Evolutionary conservation across 257 asterid genomes (phyloP), one percentile per base, ranked within the genome.

Genomic region (Haberlea rhodopensis): DNA sequence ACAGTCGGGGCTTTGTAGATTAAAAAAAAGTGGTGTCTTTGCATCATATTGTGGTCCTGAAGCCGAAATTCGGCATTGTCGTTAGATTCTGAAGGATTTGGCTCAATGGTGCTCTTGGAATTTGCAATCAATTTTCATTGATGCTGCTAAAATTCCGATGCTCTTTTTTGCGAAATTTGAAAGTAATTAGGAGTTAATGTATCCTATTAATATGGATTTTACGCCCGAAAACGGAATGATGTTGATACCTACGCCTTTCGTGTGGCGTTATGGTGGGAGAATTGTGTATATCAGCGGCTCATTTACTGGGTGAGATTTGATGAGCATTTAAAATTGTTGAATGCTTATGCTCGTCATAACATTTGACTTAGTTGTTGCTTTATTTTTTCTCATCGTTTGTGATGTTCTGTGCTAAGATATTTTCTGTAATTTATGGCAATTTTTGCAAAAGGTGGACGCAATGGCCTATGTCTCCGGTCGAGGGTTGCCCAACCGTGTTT

Each of bases 241-340:
- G 69, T 72, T 86, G 81, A 78, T 88, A 49, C 90, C 96, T 0
- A 80, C 86, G 16, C 81, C 91, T 43, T 88, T 90, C 46, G 89
- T 82, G 53, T 90, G 97, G 97, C 95, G 89, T 66, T 75, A 90
- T 73, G 97, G 96, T 37, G 97, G 97, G 16, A 83, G 91, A 70
- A 72, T 76, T 72, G 97, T 90, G 77, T 80, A 55, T 64, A 76
- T 90, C 69, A 77, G 84, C 75, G 95, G 95, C 75, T 76, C 97
- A 1, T 90, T 90, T 65, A 90, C 95, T 8, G 95, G 97, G 97
- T 90, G 71, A 74, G 81, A 69, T 46, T 60, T 68, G 25, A 45
- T 68, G 62, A 53, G 62, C 52, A 29, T 65, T 68, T 22, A 49
- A 52, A 28, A 26, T 56, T 65, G 58, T 49, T 68, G 53, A 60